Evolutionary conservation across 495 filamentous ascomycete genomes (phyloP).

Genomic region (Clohesyomyces aquaticus): DNA sequence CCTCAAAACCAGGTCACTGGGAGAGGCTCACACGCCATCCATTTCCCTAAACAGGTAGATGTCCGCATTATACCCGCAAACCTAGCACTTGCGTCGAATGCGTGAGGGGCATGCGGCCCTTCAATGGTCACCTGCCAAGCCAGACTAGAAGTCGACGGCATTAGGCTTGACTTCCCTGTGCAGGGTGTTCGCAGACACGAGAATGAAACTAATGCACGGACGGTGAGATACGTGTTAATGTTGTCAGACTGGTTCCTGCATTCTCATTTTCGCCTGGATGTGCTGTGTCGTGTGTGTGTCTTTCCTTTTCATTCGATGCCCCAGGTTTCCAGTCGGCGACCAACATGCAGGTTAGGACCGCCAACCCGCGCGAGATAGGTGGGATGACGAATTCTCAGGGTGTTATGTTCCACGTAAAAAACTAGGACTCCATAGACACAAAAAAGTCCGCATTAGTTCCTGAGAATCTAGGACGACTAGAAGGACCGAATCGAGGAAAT

Average conservation of each 20-base stretch:
- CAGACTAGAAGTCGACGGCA: neutral
- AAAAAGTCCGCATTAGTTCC: too few species aligned
- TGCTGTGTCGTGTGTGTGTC: neutral
- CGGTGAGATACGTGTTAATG: neutral
- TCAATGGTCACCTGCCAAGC: neutral
- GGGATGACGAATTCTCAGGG: too few species aligned
- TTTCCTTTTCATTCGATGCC: neutral
- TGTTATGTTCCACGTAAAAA: too few species aligned
- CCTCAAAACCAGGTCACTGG: neutral
- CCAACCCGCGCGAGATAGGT: too few species aligned
- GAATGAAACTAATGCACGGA: neutral
- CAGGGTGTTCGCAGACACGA: neutral
- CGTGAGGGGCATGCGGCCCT: neutral
- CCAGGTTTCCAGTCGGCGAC: neutral
- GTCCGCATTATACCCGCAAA: neutral
- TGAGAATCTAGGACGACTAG: too few species aligned
- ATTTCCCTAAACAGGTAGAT: neutral
- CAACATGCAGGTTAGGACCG: neutral
- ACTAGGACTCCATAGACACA: too few species aligned
- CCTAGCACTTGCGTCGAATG: neutral
- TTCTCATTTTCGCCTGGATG: slow-evolving; percentile 2
- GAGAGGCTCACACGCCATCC: neutral
- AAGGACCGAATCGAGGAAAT: too few species aligned
- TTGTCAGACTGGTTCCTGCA: neutral
- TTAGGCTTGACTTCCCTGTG: neutral